phyloP scores from a whole-genome alignment of 2,329 filamentous ascomycete species.

The Colletotrichum abscissum region DNA sequence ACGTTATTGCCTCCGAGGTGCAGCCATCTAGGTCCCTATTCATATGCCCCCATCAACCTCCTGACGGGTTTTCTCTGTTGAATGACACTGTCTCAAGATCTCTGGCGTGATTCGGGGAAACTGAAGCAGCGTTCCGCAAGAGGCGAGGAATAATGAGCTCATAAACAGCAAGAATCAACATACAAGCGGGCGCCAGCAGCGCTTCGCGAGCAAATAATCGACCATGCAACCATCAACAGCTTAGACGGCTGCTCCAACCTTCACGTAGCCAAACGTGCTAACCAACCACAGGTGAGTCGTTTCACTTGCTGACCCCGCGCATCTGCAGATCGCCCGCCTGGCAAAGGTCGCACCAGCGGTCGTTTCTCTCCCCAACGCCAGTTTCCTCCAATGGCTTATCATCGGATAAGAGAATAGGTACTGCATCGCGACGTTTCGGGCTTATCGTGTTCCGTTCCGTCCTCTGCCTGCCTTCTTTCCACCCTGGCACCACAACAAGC shows the following conservation, averaged over 20 bases:
- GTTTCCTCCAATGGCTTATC: conserved; percentile 24
- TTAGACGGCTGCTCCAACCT: conserved; percentile 1
- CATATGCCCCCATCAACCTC: not conserved
- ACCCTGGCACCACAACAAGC: conserved; percentile 6
- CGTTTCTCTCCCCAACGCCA: not conserved
- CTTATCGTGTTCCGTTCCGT: not conserved
- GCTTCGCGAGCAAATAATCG: conserved; percentile 11
- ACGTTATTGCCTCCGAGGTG: conserved; percentile 13
- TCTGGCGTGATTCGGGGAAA: conserved; percentile 1
- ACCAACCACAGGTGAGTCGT: conserved; percentile 25
- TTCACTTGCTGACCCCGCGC: conserved; percentile 19
- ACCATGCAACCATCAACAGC: conserved; percentile 13
- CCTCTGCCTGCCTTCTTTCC: not conserved
- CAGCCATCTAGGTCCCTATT: not conserved
- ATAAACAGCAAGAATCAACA: conserved; percentile 29
- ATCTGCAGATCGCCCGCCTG: conserved; percentile 27
- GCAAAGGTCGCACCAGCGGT: conserved; percentile 19
- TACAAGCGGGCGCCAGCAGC: conserved; percentile 27
- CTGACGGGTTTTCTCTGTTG: not conserved
- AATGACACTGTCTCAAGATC: not conserved
- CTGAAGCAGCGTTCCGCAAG: not conserved
- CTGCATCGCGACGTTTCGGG: not conserved
- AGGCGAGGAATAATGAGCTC: not conserved
- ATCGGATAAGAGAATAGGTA: conserved; percentile 5
- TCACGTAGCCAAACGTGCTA: not conserved